Evolutionary conservation across 75 land plant species (phyloP).

Genomic region (Selaginella tamariscina): DNA sequence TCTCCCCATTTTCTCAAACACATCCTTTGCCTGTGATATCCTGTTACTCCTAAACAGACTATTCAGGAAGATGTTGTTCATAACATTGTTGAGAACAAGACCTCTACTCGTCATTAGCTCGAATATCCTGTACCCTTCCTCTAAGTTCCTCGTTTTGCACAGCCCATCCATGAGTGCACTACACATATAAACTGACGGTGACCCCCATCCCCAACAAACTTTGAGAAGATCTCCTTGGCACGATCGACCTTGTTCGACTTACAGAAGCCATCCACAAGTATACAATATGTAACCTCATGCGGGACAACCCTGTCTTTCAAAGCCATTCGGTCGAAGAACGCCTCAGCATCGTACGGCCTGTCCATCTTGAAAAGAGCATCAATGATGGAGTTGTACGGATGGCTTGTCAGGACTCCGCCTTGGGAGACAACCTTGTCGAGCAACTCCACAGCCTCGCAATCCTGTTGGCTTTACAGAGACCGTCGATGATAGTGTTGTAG

Average conservation of each 20-base stretch:
- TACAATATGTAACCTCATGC: not conserved
- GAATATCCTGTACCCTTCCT: not conserved
- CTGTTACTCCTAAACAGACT: not conserved
- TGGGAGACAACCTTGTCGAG: not conserved
- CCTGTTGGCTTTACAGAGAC: slow-evolving; percentile 6
- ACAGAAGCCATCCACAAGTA: slow-evolving; percentile 5
- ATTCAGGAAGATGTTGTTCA: not conserved
- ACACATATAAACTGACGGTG: not conserved
- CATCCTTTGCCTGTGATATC: not conserved
- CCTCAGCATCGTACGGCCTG: not conserved
- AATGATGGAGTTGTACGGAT: not conserved
- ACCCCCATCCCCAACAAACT: not conserved
- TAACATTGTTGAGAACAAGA: not conserved
- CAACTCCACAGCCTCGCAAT: not conserved
- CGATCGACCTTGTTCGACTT: not conserved
- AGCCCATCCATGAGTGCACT: not conserved
- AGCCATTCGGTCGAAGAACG: not conserved
- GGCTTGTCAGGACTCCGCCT: not conserved
- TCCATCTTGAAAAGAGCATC: slow-evolving; percentile 4
- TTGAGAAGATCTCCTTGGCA: not conserved
- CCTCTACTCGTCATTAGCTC: not conserved
- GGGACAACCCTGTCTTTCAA: not conserved
- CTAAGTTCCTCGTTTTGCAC: not conserved
- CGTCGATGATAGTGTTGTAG: not conserved
- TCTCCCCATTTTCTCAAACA: not conserved